A percentile compares a stretch with the other conserved stretches of the same genome.
These are phyloP conservation scores for Cordyceps cicadae DNA, from an alignment of 2,329 filamentous ascomycete genomes.

Conservation along the genomic window DNA sequence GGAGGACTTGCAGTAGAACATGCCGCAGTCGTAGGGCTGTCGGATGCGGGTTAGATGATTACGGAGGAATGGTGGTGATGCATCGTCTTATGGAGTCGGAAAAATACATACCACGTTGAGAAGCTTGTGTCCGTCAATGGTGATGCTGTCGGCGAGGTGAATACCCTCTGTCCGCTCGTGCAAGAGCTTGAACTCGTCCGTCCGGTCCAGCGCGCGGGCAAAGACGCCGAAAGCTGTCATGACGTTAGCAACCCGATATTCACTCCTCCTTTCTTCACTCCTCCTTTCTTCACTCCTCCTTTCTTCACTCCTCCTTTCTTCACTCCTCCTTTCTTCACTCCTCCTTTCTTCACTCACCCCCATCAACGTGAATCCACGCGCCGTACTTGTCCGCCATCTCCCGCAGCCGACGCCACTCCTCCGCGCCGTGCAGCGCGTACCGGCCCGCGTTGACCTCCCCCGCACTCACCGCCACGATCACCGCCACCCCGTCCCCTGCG, in stretches of 20 bases:
- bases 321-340: too few relatives aligned
- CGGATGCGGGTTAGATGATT: not conserved
- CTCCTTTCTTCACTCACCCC: conserved; percentile 34
- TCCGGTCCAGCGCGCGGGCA: conserved; percentile 54
- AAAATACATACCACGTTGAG: conserved; percentile 62
- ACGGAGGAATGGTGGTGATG: not conserved
- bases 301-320: too few relatives aligned
- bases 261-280: too few relatives aligned
- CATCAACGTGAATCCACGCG: conserved; percentile 87
- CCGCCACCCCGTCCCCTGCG: conserved; percentile 50
- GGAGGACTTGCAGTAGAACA: conserved; percentile 69
- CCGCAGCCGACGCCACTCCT: conserved; percentile 57
- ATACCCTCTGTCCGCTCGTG: conserved; percentile 52
- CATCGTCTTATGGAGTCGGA: conserved; percentile 15
- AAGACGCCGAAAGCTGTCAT: conserved; percentile 84
- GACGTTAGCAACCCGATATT: too few relatives aligned
- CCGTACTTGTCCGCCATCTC: conserved; percentile 61
- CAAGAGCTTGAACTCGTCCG: conserved; percentile 46
- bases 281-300: too few relatives aligned
- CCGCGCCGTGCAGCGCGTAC: conserved; percentile 54
- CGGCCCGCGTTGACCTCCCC: conserved; percentile 87
- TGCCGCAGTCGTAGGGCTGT: conserved; percentile 80
- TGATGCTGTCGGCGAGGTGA: conserved; percentile 79
- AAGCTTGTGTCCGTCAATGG: conserved; percentile 83
- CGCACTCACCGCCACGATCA: conserved; percentile 71